Evolutionary conservation across 2,329 filamentous ascomycete species (phyloP).

Genomic region (Fusarium succisae): DNA sequence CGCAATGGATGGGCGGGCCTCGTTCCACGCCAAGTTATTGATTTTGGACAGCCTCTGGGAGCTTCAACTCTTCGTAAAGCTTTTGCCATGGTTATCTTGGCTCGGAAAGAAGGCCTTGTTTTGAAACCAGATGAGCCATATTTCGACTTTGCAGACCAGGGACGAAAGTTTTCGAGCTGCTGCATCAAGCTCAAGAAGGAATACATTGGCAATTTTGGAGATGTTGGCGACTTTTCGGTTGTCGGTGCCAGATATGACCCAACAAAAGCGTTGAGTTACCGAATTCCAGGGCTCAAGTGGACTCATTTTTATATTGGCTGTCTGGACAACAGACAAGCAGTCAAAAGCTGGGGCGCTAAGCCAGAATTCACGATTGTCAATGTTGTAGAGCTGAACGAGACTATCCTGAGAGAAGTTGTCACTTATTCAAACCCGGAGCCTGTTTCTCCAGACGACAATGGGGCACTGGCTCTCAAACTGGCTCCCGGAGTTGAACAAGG

Average conservation of each 20-base stretch:
- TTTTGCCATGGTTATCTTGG: conserved; percentile 74
- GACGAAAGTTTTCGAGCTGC: conserved; percentile 53
- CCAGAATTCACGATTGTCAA: conserved; percentile 75
- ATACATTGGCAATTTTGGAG: conserved; percentile 80
- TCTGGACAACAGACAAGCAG: conserved; percentile 71
- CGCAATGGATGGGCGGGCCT: conserved; percentile 71
- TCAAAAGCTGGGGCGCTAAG: conserved; percentile 58
- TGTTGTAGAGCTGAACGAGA: conserved; percentile 64
- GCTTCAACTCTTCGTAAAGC: conserved; percentile 65
- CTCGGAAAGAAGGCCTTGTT: conserved; percentile 80
- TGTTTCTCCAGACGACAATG: conserved; percentile 52
- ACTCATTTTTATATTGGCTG: conserved; percentile 86
- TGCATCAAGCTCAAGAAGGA: conserved; percentile 91
- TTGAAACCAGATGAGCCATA: conserved; percentile 85
- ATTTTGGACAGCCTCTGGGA: conserved; percentile 67
- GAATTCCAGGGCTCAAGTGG: conserved; percentile 69
- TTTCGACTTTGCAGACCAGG: conserved; percentile 62
- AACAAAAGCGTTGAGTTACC: conserved; percentile 65
- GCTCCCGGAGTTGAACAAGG: conserved; percentile 55
- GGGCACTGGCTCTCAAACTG: conserved; percentile 56
- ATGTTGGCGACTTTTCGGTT: conserved; percentile 84
- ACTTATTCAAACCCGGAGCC: conserved; percentile 56
- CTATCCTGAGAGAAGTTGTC: conserved; percentile 62
- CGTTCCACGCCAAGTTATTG: conserved; percentile 72
- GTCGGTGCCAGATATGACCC: conserved; percentile 79